Evolutionary conservation across 805 yeast genomes (phyloP).

Genomic region (Candida sithepensis): DNA sequence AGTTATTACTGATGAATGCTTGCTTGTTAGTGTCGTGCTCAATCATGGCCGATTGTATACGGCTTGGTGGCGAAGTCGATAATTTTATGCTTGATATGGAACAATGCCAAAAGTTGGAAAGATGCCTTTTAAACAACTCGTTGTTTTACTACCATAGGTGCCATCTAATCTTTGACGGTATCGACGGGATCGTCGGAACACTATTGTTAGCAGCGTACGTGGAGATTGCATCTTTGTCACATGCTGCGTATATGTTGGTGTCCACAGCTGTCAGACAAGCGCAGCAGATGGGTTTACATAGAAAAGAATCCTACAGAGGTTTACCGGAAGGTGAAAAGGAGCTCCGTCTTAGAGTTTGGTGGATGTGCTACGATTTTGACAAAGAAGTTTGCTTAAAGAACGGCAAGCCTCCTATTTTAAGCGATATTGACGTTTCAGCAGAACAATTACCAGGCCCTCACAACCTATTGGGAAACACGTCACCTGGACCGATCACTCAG

Average conservation of each 20-base stretch:
- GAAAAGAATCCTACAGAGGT: constrained; percentile 40
- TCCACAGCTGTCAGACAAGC: constrained; percentile 51
- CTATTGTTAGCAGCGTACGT: constrained; percentile 42
- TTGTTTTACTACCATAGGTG: constrained; percentile 52
- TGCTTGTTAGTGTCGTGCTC: constrained; percentile 20
- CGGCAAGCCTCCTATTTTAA: constrained; percentile 48
- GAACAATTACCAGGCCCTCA: constrained; percentile 25
- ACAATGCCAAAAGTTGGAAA: constrained; percentile 26
- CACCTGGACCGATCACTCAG: constrained; percentile 1
- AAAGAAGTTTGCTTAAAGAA: constrained; percentile 39
- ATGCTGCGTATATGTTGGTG: constrained; percentile 38
- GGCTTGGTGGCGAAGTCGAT: constrained; percentile 1
- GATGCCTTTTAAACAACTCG: constrained; percentile 35
- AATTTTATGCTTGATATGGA: constrained; percentile 11
- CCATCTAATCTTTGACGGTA: constrained; percentile 47
- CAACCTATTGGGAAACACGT: constrained; percentile 17
- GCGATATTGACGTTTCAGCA: constrained; percentile 36
- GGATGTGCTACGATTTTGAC: constrained; percentile 46
- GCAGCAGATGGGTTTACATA: constrained; percentile 54
- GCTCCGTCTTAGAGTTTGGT: constrained; percentile 43
- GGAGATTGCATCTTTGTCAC: constrained; percentile 31
- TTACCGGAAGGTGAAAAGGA: constrained; percentile 35
- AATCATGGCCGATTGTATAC: constrained; percentile 6
- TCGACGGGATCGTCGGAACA: constrained; percentile 48
- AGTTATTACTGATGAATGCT: constrained; percentile 31